A percentile compares a stretch with the other conserved stretches of the same genome.
Conservation (phyloP, 1,284 basidiomycete genomes). For the Tetrapyrgos nigripes region DNA sequence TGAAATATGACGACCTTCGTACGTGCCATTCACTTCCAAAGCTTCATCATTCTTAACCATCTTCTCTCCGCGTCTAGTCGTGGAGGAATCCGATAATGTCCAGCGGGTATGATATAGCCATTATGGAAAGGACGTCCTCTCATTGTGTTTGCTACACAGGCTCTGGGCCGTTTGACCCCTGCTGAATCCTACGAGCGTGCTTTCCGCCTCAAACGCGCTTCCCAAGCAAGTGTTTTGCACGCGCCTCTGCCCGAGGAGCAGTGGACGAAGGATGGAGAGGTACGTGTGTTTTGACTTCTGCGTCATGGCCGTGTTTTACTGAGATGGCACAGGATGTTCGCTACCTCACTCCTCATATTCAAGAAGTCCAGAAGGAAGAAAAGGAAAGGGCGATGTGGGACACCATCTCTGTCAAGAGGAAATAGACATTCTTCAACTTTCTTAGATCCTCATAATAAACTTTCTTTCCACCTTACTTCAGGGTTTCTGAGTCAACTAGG, state of each 20-base stretch:
- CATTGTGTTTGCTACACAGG: slow-evolving; percentile 52
- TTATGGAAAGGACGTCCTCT: not conserved
- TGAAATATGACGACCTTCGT: slow-evolving; percentile 96
- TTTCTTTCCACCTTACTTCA: not conserved
- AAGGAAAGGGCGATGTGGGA: slow-evolving; percentile 89
- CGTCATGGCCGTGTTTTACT: slow-evolving; percentile 12
- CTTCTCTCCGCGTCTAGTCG: slow-evolving; percentile 52
- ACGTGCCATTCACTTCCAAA: slow-evolving; percentile 38
- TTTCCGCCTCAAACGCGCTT: slow-evolving; percentile 88
- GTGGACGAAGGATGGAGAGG: slow-evolving; percentile 84
- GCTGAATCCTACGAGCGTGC: slow-evolving; percentile 90
- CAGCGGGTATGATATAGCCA: slow-evolving; percentile 69
- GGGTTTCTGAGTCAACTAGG: not conserved
- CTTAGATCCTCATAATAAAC: not conserved
- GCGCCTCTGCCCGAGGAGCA: slow-evolving; percentile 85
- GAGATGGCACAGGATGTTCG: slow-evolving; percentile 75
- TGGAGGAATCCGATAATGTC: slow-evolving; percentile 87
- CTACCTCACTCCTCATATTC: slow-evolving; percentile 87
- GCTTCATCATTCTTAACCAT: not conserved
- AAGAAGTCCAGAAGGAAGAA: slow-evolving; percentile 80
- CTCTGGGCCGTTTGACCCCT: slow-evolving; percentile 81
- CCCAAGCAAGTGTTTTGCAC: slow-evolving; percentile 84
- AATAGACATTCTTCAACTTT: slow-evolving; percentile 47
- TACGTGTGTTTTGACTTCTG: slow-evolving; percentile 41
- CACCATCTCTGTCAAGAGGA: slow-evolving; percentile 68